Base-by-base conservation (phyloP, 352 stramenopile genomes). In the Elongisporangium undulatum region DNA sequence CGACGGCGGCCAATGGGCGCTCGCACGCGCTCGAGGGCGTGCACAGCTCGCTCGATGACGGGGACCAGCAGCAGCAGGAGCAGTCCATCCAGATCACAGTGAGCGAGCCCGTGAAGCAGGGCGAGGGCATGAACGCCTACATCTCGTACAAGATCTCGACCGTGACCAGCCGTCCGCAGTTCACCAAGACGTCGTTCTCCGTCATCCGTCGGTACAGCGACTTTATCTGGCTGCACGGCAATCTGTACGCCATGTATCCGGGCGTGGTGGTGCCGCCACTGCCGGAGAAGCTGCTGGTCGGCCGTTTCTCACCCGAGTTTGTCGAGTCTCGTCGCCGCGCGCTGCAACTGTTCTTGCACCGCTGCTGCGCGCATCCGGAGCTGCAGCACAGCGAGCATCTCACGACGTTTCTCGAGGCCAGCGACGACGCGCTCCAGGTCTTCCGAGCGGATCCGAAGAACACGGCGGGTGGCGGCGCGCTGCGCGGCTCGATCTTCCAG, bases 61-160 rank as follows among this genome's bases (percentile, higher is more conserved):
- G 38, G 1, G 15, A 29, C 9, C 26, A 51, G 5, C 29, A 9
- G 29, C 19, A 51, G 16, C 17, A 20, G 8, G 29, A 41, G 13
- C 59, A 71, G 4, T 74, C 57, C 29, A 90, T 95, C 62, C 73
- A 95, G 67, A 87, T 97, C 62, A 72, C 78, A 0, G 96, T 99
- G 12, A 96, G 87, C 20, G 96, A 99, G 73, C 96, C 96, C 0
- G 89, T 98, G 12, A 98, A 98, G 70, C 94, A 98, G 61, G 85
- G 87, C 34, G 96, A 99, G 62, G 95, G 96, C 50, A 98, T 99
- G 77, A 98, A 99, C 70, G 94, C 97, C 58, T 99, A 98, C 71
- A 98, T 98, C 51, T 97, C 91, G 58, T 99, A 99, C 81, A 98
- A 98, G 63, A 95, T 98, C 69, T 79, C 69, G 51, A 96, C 81